phyloP scores from a whole-genome alignment of 805 yeast species.

The Wickerhamiella kurtzmanii region DNA sequence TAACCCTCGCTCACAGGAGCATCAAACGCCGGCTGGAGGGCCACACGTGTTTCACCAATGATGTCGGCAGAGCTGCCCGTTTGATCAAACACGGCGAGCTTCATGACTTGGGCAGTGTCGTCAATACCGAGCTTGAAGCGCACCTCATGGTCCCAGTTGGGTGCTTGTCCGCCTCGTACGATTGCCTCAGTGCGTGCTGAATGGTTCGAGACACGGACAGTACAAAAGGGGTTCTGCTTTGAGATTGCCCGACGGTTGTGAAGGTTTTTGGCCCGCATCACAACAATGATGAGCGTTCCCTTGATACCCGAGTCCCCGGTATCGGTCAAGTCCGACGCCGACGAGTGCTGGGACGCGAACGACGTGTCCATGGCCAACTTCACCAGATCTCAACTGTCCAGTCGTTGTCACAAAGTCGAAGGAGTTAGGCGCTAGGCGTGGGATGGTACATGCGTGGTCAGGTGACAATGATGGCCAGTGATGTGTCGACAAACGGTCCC shows the following conservation, averaged over 20 bases:
- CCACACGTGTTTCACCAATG: constrained; percentile 70
- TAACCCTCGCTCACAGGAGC: constrained; percentile 59
- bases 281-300: constrained; percentile 59
- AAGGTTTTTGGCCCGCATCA: constrained; percentile 68
- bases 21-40: constrained; percentile 56
- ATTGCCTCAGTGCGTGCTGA: constrained; percentile 69
- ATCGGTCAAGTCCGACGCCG: neutral
- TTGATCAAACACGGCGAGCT: constrained; percentile 70
- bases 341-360: constrained; percentile 2
- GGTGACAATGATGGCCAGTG: no score
- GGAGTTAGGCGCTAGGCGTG: neutral
- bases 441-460: neutral
- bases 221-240: constrained; percentile 86
- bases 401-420: neutral
- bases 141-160: constrained; percentile 48
- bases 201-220: constrained; percentile 65
- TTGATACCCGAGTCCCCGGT: neutral
- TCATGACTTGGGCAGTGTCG: constrained; percentile 40
- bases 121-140: constrained; percentile 22
- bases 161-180: constrained; percentile 87
- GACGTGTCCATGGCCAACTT: neutral
- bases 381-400: neutral
- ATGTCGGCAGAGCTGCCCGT: constrained; percentile 65
- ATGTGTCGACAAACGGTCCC: neutral
- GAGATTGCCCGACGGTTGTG: constrained; percentile 79